phyloP scores from a whole-genome alignment of 495 filamentous ascomycete genomes.

The Aspergillus asperescens region DNA sequence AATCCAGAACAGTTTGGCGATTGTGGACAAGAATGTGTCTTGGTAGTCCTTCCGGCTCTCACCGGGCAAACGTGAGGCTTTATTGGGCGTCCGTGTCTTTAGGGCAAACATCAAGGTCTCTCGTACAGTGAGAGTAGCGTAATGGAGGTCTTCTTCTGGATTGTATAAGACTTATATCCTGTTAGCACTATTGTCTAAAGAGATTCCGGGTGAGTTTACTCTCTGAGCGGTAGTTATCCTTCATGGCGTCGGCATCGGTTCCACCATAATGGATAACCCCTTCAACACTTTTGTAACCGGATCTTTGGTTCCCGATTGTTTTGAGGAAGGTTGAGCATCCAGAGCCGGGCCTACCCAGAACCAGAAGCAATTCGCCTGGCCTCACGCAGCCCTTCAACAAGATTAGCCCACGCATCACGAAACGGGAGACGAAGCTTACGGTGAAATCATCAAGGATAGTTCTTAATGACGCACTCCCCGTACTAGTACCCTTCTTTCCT shows the following conservation, averaged over 20 bases:
- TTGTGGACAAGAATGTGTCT: conserved; percentile 59
- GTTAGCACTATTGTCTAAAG: not conserved
- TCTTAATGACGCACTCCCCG: conserved; percentile 47
- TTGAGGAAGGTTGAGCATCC: conserved; percentile 73
- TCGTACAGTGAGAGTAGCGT: conserved; percentile 64
- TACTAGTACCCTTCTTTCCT: conserved; percentile 38
- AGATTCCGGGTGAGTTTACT: conserved; percentile 20
- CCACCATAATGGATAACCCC: conserved; percentile 64
- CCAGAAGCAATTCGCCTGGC: conserved; percentile 52
- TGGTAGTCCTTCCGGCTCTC: conserved; percentile 60
- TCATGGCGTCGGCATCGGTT: conserved; percentile 54
- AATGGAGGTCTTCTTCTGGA: conserved; percentile 72
- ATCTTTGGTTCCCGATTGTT: conserved; percentile 59
- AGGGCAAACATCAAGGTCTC: conserved; percentile 68
- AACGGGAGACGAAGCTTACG: conserved; percentile 30
- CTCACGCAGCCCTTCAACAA: conserved; percentile 38
- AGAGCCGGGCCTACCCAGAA: conserved; percentile 65
- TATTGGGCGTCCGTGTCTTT: conserved; percentile 60
- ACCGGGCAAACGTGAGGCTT: conserved; percentile 52
- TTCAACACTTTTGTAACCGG: conserved; percentile 55
- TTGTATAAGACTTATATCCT: conserved; percentile 53
- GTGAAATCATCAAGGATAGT: conserved; percentile 62
- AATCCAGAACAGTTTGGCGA: conserved; percentile 75
- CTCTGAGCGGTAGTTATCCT: conserved; percentile 61
- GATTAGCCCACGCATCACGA: conserved; percentile 25